These are phyloP conservation scores for Backusella westeae DNA, from an alignment of 192 early-diverging fungal genomes.

Conservation along the genomic window DNA sequence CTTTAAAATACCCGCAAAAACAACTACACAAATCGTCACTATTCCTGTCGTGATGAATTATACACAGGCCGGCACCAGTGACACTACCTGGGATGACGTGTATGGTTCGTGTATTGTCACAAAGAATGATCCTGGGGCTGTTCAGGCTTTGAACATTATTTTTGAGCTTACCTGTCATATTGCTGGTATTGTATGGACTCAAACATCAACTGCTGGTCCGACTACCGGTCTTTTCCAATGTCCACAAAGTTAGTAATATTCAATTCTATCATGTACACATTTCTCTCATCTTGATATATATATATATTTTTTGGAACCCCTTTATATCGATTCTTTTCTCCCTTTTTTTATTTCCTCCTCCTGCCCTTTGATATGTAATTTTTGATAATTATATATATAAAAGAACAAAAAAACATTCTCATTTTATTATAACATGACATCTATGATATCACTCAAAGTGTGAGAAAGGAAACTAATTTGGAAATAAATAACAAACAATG, in stretches of 20 bases:
- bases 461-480: neutral
- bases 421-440: neutral
- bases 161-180: conserved; percentile 27
- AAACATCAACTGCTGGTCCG: conserved; percentile 5
- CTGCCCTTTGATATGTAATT: neutral
- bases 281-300: neutral
- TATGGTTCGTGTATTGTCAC: conserved; percentile 13
- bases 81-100: conserved; percentile 16
- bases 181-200: conserved; percentile 22
- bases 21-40: neutral
- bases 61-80: conserved; percentile 4
- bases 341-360: neutral
- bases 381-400: neutral
- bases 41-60: conserved; percentile 22
- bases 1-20: conserved; percentile 10
- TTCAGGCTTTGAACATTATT: conserved; percentile 16
- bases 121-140: neutral
- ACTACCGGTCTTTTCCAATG: conserved; percentile 15
- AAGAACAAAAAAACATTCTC: neutral
- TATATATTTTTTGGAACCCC: too few species aligned
- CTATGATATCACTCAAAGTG: neutral
- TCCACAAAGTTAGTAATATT: conserved; percentile 2
- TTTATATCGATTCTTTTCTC: too few species aligned
- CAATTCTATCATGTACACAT: neutral
- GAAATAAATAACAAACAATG: neutral